A percentile compares a stretch with the other conserved stretches of the same genome.
phyloP scores from a whole-genome alignment of 371 early-diverging fungal species.

The Synchytrium microbalum region DNA sequence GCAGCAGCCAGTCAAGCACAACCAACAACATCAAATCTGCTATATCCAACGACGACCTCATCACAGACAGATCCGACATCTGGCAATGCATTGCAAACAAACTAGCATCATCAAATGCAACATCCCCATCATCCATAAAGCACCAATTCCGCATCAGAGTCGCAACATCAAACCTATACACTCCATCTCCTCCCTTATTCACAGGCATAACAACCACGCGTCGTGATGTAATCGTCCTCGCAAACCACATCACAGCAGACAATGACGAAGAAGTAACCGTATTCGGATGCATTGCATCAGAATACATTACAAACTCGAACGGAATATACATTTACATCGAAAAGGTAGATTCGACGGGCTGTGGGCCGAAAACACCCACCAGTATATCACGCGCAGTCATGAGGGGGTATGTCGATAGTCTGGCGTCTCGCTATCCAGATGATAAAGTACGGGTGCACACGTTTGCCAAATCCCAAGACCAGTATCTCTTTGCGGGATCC shows the following conservation, averaged over 20 bases:
- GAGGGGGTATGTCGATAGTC: slow-evolving; percentile 37
- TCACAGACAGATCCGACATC: too few species aligned
- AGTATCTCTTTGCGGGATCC: slow-evolving; percentile 73
- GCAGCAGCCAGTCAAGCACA: too few species aligned
- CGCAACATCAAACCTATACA: not conserved
- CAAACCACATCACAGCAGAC: slow-evolving; percentile 1
- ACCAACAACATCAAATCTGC: too few species aligned
- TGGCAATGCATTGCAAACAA: too few species aligned
- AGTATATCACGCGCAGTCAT: slow-evolving; percentile 33
- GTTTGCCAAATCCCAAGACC: slow-evolving; percentile 80
- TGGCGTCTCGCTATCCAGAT: slow-evolving; percentile 18
- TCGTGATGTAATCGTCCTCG: not conserved
- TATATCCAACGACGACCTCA: too few species aligned
- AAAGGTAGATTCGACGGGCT: slow-evolving; percentile 57
- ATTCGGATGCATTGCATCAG: not conserved
- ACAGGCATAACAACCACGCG: not conserved
- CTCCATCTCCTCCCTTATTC: not conserved
- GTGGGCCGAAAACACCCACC: slow-evolving; percentile 20
- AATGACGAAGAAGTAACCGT: not conserved
- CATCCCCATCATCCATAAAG: too few species aligned
- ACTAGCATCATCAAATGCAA: too few species aligned
- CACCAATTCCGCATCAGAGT: not conserved
- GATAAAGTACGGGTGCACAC: slow-evolving; percentile 39
- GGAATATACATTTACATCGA: slow-evolving; percentile 35
- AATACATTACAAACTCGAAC: not conserved